phyloP scores from a whole-genome alignment of 2,329 filamentous ascomycete species.

The Chaetomiaceae sp. region DNA sequence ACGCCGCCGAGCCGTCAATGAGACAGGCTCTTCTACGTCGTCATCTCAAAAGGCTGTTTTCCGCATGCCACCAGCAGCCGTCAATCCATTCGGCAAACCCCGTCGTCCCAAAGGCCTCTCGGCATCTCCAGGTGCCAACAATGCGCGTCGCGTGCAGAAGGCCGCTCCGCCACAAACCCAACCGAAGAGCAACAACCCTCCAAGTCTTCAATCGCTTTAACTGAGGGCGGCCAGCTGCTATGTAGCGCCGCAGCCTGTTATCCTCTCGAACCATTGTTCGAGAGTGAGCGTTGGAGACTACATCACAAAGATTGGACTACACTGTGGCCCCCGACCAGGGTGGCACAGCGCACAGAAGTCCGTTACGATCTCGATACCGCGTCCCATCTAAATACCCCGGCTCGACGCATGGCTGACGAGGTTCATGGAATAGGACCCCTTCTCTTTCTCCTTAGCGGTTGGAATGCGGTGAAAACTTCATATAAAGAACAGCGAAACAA shows the following conservation, averaged over 20 bases:
- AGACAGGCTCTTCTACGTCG: background rate
- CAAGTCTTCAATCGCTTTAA: background rate
- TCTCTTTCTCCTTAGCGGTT: too few species aligned
- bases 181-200: background rate
- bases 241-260: background rate
- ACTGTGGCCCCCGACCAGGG: too few species aligned
- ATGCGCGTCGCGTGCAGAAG: background rate
- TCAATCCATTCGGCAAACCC: background rate
- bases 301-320: too few species aligned
- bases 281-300: too few species aligned
- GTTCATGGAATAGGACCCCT: too few species aligned
- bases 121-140: conserved; percentile 22
- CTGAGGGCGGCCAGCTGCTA: background rate
- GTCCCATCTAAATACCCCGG: too few species aligned
- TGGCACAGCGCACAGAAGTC: too few species aligned
- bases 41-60: background rate
- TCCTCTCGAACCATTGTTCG: too few species aligned
- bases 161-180: background rate
- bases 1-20: background rate
- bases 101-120: conserved; percentile 21
- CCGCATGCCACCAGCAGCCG: background rate
- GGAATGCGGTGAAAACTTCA: too few species aligned
- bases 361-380: too few species aligned
- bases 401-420: too few species aligned
- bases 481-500: too few species aligned